Evolutionary conservation across 2,329 filamentous ascomycete species (phyloP), one percentile per base, ranked within the genome.

Genomic region (Diaporthe capsici): DNA sequence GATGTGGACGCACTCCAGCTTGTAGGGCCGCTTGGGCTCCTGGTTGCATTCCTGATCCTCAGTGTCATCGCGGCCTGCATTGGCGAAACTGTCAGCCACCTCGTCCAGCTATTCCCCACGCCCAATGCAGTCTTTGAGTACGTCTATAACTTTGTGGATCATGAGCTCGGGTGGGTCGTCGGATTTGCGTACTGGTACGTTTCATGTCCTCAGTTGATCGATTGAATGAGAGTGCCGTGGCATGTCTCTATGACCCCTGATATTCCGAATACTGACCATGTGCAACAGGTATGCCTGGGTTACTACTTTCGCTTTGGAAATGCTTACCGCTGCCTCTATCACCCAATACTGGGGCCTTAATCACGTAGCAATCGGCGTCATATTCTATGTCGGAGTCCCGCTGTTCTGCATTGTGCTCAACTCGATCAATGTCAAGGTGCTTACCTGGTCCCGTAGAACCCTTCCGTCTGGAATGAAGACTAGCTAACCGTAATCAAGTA

Each of bases 41-140:
- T 79, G 22, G n/a, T 75, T 6, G 74, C 72, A 17, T 73, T 79
- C 9, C 12, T 74, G 15, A 37, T 79, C 17, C 74, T 78, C 44
- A 76, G 77, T 7, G 25, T 78, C 47, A 75, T 79, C 25, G 53
- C 76, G 0, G 65, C 76, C n/a, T 74, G 71, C 55, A 67, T 79
- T 4, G 77, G 78, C 5, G 78, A 79, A 4, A 77, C 74, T 8
- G 72, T 79, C n/a, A 77, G 74, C 53, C 77, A 79, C 37, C 71
- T 79, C 10, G 78, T 79, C 28, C 78, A 79, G 47, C 49, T 75
- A 4, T 79, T 79, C 34, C 78, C 78, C 6, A 75, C 75, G 2
- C 78, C 76, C 31, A 79, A 79, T 60, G 78, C 77, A 5, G 75
- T 79, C 3, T 79, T 77, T 55, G 76, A 78, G 31, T 79, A 79